Conservation (phyloP, 2,329 filamentous ascomycete species). For the Fusarium abutilonis region DNA sequence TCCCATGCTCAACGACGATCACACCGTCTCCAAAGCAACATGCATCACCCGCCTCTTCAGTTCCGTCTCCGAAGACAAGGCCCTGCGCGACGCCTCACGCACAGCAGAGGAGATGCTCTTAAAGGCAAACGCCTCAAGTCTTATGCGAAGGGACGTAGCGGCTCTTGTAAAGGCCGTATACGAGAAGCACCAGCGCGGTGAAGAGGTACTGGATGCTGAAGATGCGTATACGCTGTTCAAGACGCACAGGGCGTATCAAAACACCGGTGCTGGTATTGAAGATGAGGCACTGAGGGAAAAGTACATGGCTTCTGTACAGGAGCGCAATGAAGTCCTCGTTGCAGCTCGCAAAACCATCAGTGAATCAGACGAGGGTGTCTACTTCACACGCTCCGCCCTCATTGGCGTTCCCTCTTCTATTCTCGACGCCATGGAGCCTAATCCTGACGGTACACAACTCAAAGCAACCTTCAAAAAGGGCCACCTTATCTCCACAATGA, state of each 20-base stretch:
- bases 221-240: slow-evolving; percentile 42
- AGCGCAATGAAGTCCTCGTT: slow-evolving; percentile 40
- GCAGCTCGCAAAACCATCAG: slow-evolving; percentile 41
- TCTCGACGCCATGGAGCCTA: slow-evolving; percentile 33
- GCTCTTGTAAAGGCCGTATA: slow-evolving; percentile 39
- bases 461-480: slow-evolving; percentile 43
- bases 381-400: slow-evolving; percentile 34
- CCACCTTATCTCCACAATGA: slow-evolving; percentile 43
- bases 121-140: slow-evolving; percentile 24
- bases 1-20: slow-evolving; percentile 40
- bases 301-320: slow-evolving; percentile 38
- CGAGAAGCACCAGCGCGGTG: slow-evolving; percentile 23
- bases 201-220: slow-evolving; percentile 32
- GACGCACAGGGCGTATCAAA: slow-evolving; percentile 42
- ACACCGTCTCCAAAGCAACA: slow-evolving; percentile 24
- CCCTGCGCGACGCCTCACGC: slow-evolving; percentile 44
- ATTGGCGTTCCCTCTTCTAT: slow-evolving; percentile 36
- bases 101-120: slow-evolving; percentile 39
- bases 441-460: slow-evolving; percentile 14
- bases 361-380: slow-evolving; percentile 42
- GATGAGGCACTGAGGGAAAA: slow-evolving; percentile 30
- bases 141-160: slow-evolving; percentile 44
- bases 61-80: slow-evolving; percentile 39
- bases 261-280: slow-evolving; percentile 40
- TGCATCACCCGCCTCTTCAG: slow-evolving; percentile 40